Conservation (phyloP, 2,329 filamentous ascomycete genomes). For the Aureobasidium sp. region DNA sequence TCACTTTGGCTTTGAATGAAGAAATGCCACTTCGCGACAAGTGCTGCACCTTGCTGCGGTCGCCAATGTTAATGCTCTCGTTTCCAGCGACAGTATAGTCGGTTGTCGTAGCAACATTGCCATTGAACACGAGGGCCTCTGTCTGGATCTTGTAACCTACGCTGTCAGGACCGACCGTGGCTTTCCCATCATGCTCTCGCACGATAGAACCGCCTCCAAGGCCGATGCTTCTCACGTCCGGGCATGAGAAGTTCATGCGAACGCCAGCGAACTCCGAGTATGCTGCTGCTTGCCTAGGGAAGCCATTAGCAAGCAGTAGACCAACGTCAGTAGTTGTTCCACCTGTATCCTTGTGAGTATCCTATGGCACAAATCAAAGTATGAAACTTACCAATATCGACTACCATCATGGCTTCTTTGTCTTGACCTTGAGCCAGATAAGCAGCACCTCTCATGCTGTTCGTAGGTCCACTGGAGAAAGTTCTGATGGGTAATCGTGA, state of each 20-base stretch:
- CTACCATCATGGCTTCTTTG: constrained; percentile 1
- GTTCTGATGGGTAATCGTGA: constrained; percentile 3
- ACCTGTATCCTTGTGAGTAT: background rate
- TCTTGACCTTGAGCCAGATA: background rate
- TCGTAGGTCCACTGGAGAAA: constrained; percentile 8
- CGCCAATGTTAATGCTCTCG: background rate
- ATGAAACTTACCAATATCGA: background rate
- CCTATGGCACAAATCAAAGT: background rate
- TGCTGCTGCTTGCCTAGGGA: constrained; percentile 54
- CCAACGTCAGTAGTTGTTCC: constrained; percentile 34
- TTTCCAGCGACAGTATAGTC: constrained; percentile 39
- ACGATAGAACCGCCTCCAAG: constrained; percentile 52
- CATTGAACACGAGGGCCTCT: constrained; percentile 50
- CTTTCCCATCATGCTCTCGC: constrained; percentile 27
- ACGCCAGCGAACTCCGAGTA: constrained; percentile 56
- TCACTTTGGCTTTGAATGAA: constrained; percentile 27
- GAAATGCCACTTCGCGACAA: background rate
- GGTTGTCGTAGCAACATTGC: constrained; percentile 49
- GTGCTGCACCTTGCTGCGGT: background rate
- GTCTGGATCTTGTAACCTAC: constrained; percentile 49
- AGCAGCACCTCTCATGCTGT: constrained; percentile 9
- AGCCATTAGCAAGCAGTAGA: constrained; percentile 50
- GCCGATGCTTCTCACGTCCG: constrained; percentile 52
- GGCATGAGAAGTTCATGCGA: constrained; percentile 47
- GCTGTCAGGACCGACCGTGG: constrained; percentile 52